Conservation (phyloP, 2,329 filamentous ascomycete genomes). For the Venturia asperata region DNA sequence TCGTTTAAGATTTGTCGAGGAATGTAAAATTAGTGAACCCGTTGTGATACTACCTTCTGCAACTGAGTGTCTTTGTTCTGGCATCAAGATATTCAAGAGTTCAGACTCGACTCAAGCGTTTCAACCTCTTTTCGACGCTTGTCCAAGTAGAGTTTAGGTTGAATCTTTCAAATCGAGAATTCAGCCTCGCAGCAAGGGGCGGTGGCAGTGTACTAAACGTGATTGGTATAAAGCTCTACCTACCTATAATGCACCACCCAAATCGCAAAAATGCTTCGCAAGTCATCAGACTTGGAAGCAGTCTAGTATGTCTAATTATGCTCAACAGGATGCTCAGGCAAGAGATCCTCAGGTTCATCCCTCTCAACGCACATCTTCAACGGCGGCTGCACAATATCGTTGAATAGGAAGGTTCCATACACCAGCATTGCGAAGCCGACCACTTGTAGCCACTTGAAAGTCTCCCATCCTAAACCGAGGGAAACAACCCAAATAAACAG, state of each 20-base stretch:
- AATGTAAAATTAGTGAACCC: too few relatives aligned
- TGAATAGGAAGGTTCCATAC: constrained; percentile 95
- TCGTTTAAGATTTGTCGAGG: too few relatives aligned
- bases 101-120: neutral
- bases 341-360: constrained; percentile 24
- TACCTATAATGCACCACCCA: neutral
- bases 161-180: too few relatives aligned
- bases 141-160: neutral
- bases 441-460: constrained; percentile 95
- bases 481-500: constrained; percentile 98
- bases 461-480: constrained; percentile 89
- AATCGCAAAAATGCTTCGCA: neutral
- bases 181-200: neutral
- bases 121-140: neutral
- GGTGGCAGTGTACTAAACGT: neutral
- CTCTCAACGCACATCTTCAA: constrained; percentile 55
- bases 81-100: neutral
- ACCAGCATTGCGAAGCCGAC: constrained; percentile 81
- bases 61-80: neutral
- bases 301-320: constrained; percentile 11
- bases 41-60: neutral
- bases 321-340: constrained; percentile 14
- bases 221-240: constrained; percentile 2
- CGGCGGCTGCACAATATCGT: constrained; percentile 82
- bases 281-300: neutral